phyloP scores from a whole-genome alignment of 2,329 filamentous ascomycete genomes.

The Monilinia aucupariae region DNA sequence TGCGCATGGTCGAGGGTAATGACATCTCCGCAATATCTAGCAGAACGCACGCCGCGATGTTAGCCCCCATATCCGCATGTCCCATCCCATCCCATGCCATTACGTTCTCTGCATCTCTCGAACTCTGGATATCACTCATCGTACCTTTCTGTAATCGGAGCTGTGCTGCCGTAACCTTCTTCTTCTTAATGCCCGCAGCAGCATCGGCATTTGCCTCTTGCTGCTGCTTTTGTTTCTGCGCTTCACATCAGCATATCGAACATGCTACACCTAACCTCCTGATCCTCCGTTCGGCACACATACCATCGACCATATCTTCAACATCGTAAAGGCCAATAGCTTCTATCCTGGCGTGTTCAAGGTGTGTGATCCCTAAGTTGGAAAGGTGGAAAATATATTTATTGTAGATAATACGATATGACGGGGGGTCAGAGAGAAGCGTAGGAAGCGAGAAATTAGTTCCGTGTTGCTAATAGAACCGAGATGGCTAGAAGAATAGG shows the following conservation, averaged over 20 bases:
- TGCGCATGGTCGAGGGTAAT: constrained; percentile 73
- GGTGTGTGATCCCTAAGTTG: not conserved
- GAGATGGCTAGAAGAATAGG: not conserved
- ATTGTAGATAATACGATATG: not conserved
- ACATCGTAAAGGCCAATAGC: constrained; percentile 57
- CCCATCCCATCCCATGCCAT: not conserved
- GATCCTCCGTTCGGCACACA: constrained; percentile 27
- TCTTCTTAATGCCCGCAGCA: constrained; percentile 76
- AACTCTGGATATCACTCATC: not conserved
- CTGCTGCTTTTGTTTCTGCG: constrained; percentile 91
- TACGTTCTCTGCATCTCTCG: not conserved
- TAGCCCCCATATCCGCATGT: not conserved
- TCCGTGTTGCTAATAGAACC: not conserved
- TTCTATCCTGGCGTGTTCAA: not conserved
- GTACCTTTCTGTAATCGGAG: constrained; percentile 93
- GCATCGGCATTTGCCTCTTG: constrained; percentile 80
- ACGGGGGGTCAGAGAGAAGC: not conserved
- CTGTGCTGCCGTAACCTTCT: constrained; percentile 96
- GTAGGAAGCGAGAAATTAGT: not conserved
- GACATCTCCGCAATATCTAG: constrained; percentile 76
- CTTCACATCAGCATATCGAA: not conserved
- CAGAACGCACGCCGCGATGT: not conserved
- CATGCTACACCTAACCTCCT: not conserved
- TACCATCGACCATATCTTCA: constrained; percentile 99
- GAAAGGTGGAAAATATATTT: not conserved